Base-by-base conservation (phyloP, 352 stramenopile species). In the Globisporangium lucens region DNA sequence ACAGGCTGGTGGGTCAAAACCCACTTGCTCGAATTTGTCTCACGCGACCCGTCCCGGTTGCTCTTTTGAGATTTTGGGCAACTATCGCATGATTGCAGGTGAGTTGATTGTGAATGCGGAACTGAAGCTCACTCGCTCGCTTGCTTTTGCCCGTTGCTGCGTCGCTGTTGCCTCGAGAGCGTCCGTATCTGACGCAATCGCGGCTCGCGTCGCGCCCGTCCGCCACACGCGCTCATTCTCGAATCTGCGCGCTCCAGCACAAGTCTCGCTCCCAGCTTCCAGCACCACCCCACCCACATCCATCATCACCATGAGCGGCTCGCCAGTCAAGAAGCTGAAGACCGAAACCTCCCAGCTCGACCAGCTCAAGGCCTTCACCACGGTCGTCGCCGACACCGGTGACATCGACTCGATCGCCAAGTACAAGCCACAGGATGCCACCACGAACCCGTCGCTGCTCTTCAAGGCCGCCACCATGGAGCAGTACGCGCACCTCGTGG, bases 391-490 rank as follows among this genome's bases (percentile, higher is more conserved):
- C 36, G 98, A 99, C 83, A 99, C 97, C 60, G 98, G 98, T 56
- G 98, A 99, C 78, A 89, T 97, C 67, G 79, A 80, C 69, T 93
- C 89, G 68, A 97, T 95, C 63, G 87, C 89, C 74, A 95, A 95
- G 78, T 96, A 88, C 81, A 93, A 94, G 75, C 96, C 96, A 63
- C 91, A 98, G 79, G 97, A 99, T 88, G 98, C 98, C 46, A 99
- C 98, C 10, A 99, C 98, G 27, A 99, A 99, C 83, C 98, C 98
- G 52, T 99, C 90, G 73, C 86, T 99, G 55, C 96, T 99, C 55
- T 99, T 98, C 89, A 99, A 99, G 76, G 98, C 98, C 27, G 95
- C 97, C 36, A 82, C 81, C 47, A 98, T 99, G 83, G 80, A 95
- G 64, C 89, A 99, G 80, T 99, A 99, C 84, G 79, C 87, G 38